Conservation (phyloP, 768 basidiomycete genomes). For the Phanerodontia chrysosporium region DNA sequence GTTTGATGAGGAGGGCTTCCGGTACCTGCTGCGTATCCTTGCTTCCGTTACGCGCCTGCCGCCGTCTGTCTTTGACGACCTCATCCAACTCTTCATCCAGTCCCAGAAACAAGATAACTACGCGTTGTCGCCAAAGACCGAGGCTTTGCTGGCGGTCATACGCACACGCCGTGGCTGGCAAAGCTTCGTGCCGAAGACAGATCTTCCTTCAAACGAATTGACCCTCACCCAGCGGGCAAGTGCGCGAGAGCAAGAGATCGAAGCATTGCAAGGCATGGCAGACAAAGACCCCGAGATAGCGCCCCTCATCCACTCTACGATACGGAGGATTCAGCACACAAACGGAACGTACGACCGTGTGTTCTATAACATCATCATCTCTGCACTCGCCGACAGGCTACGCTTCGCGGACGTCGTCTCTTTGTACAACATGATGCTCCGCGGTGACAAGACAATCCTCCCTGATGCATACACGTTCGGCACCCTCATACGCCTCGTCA, state of each 20-base stretch:
- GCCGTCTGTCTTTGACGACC: not conserved
- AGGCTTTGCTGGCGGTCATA: not conserved
- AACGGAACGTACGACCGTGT: not conserved
- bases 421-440: not conserved
- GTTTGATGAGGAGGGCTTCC: not conserved
- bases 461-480: constrained; percentile 1
- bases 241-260: not conserved
- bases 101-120: not conserved
- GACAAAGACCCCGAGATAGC: not conserved
- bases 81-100: not conserved
- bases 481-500: not conserved
- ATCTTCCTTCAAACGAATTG: not conserved
- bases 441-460: not conserved
- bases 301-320: not conserved
- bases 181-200: not conserved
- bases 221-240: not conserved
- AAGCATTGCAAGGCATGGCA: not conserved
- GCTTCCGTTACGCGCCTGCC: not conserved
- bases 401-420: not conserved
- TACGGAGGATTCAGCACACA: not conserved
- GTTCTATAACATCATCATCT: not conserved
- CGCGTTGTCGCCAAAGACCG: not conserved
- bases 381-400: not conserved
- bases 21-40: not conserved
- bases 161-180: not conserved